Evolutionary conservation across 2,329 filamentous ascomycete species (phyloP), one percentile per base, ranked within the genome.

Genomic region (Talaromyces sp.): DNA sequence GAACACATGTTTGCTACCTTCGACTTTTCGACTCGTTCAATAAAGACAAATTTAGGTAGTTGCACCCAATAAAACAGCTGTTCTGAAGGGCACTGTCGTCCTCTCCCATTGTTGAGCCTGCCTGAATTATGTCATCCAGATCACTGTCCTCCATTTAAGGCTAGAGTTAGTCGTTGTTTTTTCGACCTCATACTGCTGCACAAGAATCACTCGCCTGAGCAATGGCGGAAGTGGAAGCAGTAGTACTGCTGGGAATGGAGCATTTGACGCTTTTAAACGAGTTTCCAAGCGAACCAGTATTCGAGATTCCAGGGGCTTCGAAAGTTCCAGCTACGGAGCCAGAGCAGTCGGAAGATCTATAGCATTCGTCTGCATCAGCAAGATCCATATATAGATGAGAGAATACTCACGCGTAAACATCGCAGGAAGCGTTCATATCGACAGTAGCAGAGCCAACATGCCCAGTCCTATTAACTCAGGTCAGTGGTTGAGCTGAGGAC

Each of bases 381-480:
- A 46, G 19, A 46, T 46, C 7, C 11, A 17, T 29, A 5, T 29
- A 29, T 19, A 29, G 17, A n/a, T 19, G 26, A 31, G 13, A 26
- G 6, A 21, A 5, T 43, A 50, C 59, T 58, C 19, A 61, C 59
- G 51, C 59, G 43, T 61, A 61, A 27, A 61, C 52, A 24, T 58
- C 50, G 51, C 59, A 61, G 8, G 19, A 58, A 19, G 56, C 59
- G 53, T 61, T 61, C 14, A 55, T 19, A n/a, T 61, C 59, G 27
- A 61, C 59, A n/a, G 59, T 61, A 21, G 56, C 59, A 26, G 59
- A 61, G 1, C 59, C 59, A 8, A 61, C 59, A 1, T 4, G 24
- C 7, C 55, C 59, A 17, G 59, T 58, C 17, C 59, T 61, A n/a
- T 52, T 2, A 3, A 2, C 1, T 4, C 13, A 24, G 6, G 10